Base-by-base conservation (phyloP, 2,329 filamentous ascomycete genomes). In the Endoconidiophora polonica region DNA sequence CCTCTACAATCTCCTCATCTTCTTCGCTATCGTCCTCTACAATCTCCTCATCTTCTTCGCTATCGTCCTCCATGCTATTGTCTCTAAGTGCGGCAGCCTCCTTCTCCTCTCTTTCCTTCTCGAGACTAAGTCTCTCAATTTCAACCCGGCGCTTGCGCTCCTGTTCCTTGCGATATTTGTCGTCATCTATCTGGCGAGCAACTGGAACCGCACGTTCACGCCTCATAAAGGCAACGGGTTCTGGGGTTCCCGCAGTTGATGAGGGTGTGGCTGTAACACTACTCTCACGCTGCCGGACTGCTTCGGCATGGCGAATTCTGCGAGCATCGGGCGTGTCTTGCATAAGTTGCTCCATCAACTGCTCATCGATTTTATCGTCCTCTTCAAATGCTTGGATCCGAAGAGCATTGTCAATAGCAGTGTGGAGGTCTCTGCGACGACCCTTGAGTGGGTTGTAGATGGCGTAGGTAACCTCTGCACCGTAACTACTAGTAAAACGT, bases 391-490 rank as follows among this genome's bases (percentile, higher is more conserved):
- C 52, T 16, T 52, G 51, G 7, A 56, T 50, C 10, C 54, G 55
- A 20, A 56, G 46, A 26, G 54, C 54, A 23, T 54, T 53, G 16
- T 55, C 48, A 44, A 59, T 54, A 12, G 54, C 54, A 6, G 52
- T 48, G 5, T 54, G 50, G 29, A 58, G 46, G 37, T 57, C 53
- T 41, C 55, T 56, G 18, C 49, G 38, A 26, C 55, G 52, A 2
- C 56, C 58, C 16, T 55, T 54, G 20, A 55, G 51, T n/a, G 54
- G 53, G 42, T 58, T 57, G 22, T 55, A 54, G n/a, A 58, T 52
- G 40, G 48, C 50, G 12, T 52, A 52, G 37, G 49, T 48, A 14
- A 56, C 53, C n/a, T 57, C 51, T 9, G 57, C 57, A 37, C 58
- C 58, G 40, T 59, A 59, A 3, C 54, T 56, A 7, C 55, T 58